phyloP scores from a whole-genome alignment of 208 protist species.

The Trypanosoma vivax region DNA sequence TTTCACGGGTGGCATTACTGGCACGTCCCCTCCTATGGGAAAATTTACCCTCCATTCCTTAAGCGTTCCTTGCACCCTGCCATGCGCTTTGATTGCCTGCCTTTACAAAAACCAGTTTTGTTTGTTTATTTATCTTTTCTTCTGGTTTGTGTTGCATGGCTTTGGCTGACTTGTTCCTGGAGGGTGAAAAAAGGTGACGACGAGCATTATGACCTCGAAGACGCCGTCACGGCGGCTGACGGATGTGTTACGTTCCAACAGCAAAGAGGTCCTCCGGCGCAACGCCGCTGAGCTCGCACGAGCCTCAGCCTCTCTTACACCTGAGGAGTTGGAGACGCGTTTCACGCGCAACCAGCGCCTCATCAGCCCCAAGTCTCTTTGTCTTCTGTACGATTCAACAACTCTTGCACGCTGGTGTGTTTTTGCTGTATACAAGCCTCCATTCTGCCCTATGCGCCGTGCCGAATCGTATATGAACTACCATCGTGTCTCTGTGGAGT shows the following conservation, averaged over 20 bases:
- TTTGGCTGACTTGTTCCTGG: too few species aligned
- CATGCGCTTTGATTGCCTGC: too few species aligned
- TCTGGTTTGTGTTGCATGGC: too few species aligned
- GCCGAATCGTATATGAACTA: constrained; percentile 58
- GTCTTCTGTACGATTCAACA: constrained; percentile 27
- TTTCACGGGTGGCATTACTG: too few species aligned
- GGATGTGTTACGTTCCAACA: constrained; percentile 74
- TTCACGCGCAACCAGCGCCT: constrained; percentile 78
- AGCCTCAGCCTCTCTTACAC: constrained; percentile 33
- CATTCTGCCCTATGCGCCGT: constrained; percentile 85
- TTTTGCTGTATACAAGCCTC: constrained; percentile 84
- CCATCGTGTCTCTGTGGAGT: constrained; percentile 76
- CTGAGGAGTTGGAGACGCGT: constrained; percentile 56
- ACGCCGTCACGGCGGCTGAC: constrained; percentile 46
- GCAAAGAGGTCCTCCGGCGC: constrained; percentile 37
- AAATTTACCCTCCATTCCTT: too few species aligned
- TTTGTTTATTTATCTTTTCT: too few species aligned
- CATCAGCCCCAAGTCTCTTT: constrained; percentile 70
- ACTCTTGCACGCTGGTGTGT: constrained; percentile 36
- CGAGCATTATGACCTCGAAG: constrained; percentile 40
- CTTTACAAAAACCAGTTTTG: too few species aligned
- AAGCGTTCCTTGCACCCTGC: too few species aligned
- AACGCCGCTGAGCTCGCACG: constrained; percentile 50
- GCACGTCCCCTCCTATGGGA: too few species aligned
- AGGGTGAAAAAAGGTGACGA: constrained; percentile 2